phyloP scores from a whole-genome alignment of 176 grass and related monocot genomes.

The Cenchrus purpureus region DNA sequence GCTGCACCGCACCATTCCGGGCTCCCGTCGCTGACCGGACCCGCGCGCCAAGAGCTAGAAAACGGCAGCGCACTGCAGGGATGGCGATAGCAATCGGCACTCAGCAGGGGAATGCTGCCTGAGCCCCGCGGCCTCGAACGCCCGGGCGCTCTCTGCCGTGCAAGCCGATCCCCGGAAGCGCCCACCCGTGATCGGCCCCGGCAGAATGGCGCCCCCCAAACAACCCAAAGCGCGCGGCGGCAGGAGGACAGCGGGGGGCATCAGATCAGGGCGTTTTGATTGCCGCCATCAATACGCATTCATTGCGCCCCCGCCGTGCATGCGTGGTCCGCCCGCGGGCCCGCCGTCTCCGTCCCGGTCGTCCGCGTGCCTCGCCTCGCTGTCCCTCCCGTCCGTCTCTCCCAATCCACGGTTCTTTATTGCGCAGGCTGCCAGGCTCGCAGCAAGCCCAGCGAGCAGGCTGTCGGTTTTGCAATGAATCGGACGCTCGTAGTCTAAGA shows the following conservation, averaged over 20 bases:
- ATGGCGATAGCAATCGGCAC: too few relatives aligned
- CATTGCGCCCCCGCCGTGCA: conserved; percentile 40
- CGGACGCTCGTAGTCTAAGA: too few relatives aligned
- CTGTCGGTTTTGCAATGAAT: too few relatives aligned
- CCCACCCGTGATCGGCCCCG: too few relatives aligned
- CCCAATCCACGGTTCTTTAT: neutral
- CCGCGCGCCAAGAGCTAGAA: neutral
- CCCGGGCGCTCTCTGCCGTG: too few relatives aligned
- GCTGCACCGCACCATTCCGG: neutral
- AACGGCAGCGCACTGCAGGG: too few relatives aligned
- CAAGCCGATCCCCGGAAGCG: too few relatives aligned
- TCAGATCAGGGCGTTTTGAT: conserved; percentile 23
- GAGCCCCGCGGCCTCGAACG: neutral
- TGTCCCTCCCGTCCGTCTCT: neutral
- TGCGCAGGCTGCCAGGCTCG: neutral
- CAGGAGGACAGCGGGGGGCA: neutral
- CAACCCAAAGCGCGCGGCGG: neutral
- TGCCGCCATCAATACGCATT: conserved; percentile 50
- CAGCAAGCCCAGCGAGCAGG: neutral
- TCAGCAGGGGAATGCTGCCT: neutral
- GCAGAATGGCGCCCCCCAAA: too few relatives aligned
- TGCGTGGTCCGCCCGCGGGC: neutral
- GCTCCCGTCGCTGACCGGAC: neutral
- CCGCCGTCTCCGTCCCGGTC: neutral
- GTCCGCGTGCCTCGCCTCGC: neutral